A percentile compares a stretch with the other conserved stretches of the same genome.
These are phyloP conservation scores for Pseudonitzschia delicatissima DNA, from an alignment of 108 stramenopile species.

Conservation along the genomic window DNA sequence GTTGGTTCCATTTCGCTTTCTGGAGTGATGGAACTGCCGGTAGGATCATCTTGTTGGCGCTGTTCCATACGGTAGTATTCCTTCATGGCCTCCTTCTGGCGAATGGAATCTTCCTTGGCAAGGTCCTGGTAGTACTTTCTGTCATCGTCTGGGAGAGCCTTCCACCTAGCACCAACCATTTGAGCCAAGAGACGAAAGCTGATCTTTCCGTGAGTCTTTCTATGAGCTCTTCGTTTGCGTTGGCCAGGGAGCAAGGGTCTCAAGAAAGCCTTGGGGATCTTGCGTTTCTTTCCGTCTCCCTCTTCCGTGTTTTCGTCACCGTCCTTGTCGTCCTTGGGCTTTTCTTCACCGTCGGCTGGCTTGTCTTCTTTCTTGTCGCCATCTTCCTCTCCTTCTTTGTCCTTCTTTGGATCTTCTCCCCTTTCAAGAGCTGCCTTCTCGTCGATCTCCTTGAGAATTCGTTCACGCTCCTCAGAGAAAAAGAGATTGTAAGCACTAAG, in stretches of 20 bases:
- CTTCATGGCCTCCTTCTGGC: slow-evolving; percentile 58
- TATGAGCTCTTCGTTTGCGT: slow-evolving; percentile 50
- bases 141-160: slow-evolving; percentile 40
- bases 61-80: slow-evolving; percentile 40
- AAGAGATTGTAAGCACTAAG: slow-evolving; percentile 65
- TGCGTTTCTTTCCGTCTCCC: slow-evolving; percentile 1
- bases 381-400: slow-evolving; percentile 15
- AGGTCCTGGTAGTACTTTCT: slow-evolving; percentile 49
- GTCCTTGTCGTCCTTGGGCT: not conserved
- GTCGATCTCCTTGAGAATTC: slow-evolving; percentile 54
- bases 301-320: slow-evolving; percentile 4
- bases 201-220: slow-evolving; percentile 67
- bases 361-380: not conserved
- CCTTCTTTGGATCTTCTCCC: slow-evolving; percentile 13
- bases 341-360: not conserved
- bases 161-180: slow-evolving; percentile 58
- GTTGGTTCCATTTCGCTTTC: not conserved
- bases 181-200: slow-evolving; percentile 47
- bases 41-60: slow-evolving; percentile 8
- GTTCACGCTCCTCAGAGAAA: slow-evolving; percentile 59
- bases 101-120: slow-evolving; percentile 47
- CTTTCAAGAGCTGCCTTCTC: slow-evolving; percentile 18
- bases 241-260: slow-evolving; percentile 42
- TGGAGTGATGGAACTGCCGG: not conserved
- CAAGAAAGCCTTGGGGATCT: slow-evolving; percentile 39